phyloP scores from a whole-genome alignment of 768 basidiomycete genomes.

The Leccinellum albellum region DNA sequence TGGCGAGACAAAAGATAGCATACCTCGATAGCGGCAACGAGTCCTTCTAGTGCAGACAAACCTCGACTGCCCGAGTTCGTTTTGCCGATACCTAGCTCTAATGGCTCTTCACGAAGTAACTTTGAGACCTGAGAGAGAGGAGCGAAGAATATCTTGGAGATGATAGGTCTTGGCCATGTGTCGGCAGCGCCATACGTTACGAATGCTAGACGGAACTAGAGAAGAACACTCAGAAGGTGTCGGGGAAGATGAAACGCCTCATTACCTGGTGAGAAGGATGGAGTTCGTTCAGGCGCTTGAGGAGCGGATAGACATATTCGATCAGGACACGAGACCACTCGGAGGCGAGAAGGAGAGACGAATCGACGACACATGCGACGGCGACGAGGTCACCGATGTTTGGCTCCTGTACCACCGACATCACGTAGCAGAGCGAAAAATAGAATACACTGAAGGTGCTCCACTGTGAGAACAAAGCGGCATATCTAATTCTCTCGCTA shows the following conservation, averaged over 20 bases:
- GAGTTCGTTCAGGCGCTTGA: slow-evolving; percentile 49
- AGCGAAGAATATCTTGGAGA: slow-evolving; percentile 56
- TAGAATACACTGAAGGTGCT: neutral
- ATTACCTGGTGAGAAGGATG: slow-evolving; percentile 39
- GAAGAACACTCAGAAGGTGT: neutral
- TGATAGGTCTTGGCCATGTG: slow-evolving; percentile 49
- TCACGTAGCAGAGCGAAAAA: slow-evolving; percentile 10
- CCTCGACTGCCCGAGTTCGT: slow-evolving; percentile 48
- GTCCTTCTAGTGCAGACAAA: slow-evolving; percentile 67
- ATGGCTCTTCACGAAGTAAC: slow-evolving; percentile 45
- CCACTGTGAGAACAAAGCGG: slow-evolving; percentile 4
- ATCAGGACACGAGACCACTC: slow-evolving; percentile 49
- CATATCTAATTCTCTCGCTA: slow-evolving; percentile 4
- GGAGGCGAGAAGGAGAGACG: slow-evolving; percentile 49
- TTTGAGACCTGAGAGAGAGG: slow-evolving; percentile 38
- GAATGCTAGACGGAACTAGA: slow-evolving; percentile 46
- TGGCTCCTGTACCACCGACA: slow-evolving; percentile 20
- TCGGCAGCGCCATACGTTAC: slow-evolving; percentile 64
- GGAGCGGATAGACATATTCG: slow-evolving; percentile 48
- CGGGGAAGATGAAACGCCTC: neutral
- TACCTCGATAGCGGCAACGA: slow-evolving; percentile 70
- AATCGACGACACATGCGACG: slow-evolving; percentile 58
- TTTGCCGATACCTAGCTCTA: slow-evolving; percentile 54
- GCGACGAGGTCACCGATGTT: slow-evolving; percentile 37
- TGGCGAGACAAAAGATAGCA: slow-evolving; percentile 2